Percentiles rank a stretch among this genome's conserved stretches.
Evolutionary conservation across 805 yeast species (phyloP).

Genomic region (Starmerella sp.): DNA sequence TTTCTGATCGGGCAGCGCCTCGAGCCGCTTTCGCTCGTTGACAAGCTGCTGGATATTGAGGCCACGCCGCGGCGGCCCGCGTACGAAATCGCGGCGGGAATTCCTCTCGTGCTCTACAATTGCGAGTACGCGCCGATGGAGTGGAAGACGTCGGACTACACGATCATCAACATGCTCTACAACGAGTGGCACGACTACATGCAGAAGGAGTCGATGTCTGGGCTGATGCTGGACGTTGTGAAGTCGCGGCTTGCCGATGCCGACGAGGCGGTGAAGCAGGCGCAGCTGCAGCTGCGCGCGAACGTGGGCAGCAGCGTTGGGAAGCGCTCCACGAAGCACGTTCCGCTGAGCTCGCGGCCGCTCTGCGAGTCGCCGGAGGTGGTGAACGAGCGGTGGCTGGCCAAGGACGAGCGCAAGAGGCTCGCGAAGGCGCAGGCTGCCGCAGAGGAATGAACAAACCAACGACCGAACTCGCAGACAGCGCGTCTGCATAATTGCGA

Average conservation of each 20-base stretch:
- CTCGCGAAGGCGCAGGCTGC: neutral
- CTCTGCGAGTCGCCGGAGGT: constrained; percentile 54
- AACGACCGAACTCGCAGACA: no score
- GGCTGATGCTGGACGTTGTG: constrained; percentile 37
- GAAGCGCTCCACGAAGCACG: constrained; percentile 40
- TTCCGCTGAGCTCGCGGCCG: constrained; percentile 46
- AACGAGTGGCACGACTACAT: constrained; percentile 47
- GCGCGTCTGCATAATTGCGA: neutral
- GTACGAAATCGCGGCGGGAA: constrained; percentile 81
- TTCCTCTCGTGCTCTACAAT: constrained; percentile 77
- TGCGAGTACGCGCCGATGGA: constrained; percentile 63
- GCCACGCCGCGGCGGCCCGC: constrained; percentile 57
- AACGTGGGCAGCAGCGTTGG: constrained; percentile 77
- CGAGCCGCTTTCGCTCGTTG: constrained; percentile 51
- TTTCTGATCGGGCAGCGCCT: constrained; percentile 68
- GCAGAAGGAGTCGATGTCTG: constrained; percentile 44
- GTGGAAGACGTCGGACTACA: constrained; percentile 38
- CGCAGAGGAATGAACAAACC: neutral
- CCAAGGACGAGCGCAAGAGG: constrained; percentile 20
- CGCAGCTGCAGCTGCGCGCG: constrained; percentile 3
- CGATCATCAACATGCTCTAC: constrained; percentile 20
- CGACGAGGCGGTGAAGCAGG: neutral
- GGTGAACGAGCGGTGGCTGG: constrained; percentile 52
- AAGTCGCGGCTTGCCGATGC: constrained; percentile 9
- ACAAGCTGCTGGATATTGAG: constrained; percentile 46